Base-by-base conservation (phyloP, 169 alveolate species). In the Plasmodium billcollinsi region DNA sequence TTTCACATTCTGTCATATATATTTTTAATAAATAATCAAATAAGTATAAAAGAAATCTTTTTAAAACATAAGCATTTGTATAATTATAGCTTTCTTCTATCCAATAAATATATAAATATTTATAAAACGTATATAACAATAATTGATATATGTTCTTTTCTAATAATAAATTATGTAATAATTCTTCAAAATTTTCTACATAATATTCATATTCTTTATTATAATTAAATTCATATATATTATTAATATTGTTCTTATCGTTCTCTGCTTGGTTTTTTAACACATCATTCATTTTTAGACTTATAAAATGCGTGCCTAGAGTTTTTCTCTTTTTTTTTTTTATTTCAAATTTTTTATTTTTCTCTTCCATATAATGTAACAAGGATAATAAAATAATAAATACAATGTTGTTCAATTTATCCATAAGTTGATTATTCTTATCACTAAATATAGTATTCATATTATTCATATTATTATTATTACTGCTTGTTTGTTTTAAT, bases 131-230 rank as follows among this genome's bases (percentile, higher is more conserved):
- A 47, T 59, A 74, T 20, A 86, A 52, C 11, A 86, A 14, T 29
- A 86, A 26, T 67, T 86, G 88, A 43, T 29, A 86, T 66, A 72
- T 52, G n/a, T 86, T 75, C 29, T 72, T 86, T 47, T 72, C 33
- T 43, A 86, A 50, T 26, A 86, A 54, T 24, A 86, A 52, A 3
- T 54, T 61, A 73, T 86, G 76, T 39, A 86, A 52, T 20, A 70
- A 15, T 33, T 61, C 59, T 11, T 80, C 85, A 69, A 80, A 80
- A 29, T 66, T 73, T 14, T 80, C 70, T 18, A 80, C 63, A 69
- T 67, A 80, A 80, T 54, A 69, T 54, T 80, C 85, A 47, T 80
- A 80, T 29, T 80, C 90, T 45, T n/a, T 29, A 43, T 33, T 67
- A 47, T 70, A 39, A 39, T 39, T 39, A 39, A 39, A 39, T 39